These are phyloP conservation scores for Senna tora DNA, from an alignment of 306 rosid species.

Conservation along the genomic window DNA sequence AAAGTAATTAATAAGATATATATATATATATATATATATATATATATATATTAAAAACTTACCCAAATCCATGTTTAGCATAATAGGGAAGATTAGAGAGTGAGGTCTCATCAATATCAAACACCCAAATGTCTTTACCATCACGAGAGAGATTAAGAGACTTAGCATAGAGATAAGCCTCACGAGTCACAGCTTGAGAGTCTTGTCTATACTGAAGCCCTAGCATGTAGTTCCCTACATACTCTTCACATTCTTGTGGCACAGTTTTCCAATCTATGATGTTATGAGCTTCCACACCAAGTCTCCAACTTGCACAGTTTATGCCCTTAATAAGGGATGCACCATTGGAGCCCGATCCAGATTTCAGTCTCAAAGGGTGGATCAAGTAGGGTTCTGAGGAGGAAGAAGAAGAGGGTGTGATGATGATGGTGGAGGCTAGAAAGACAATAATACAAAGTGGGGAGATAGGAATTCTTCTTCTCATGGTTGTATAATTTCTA, in stretches of 20 bases:
- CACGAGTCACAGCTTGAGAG: constrained; percentile 34
- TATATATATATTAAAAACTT: too few species aligned
- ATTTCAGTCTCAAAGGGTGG: constrained; percentile 38
- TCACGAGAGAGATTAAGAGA: constrained; percentile 36
- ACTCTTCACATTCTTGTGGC: constrained; percentile 48
- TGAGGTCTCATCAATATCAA: constrained; percentile 56
- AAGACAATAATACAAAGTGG: constrained; percentile 14
- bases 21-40: too few species aligned
- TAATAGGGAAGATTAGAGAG: constrained; percentile 54
- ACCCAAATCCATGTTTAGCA: constrained; percentile 59
- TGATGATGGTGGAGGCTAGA: constrained; percentile 8
- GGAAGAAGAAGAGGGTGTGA: not conserved
- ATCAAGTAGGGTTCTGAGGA: constrained; percentile 30
- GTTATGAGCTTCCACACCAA: constrained; percentile 55
- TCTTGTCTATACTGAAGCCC: constrained; percentile 47
- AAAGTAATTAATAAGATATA: too few species aligned
- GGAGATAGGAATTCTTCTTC: too few species aligned
- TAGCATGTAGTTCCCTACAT: constrained; percentile 50
- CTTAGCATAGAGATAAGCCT: constrained; percentile 41
- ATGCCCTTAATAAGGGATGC: not conserved
- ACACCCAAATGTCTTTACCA: constrained; percentile 48
- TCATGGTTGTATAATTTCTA: not conserved
- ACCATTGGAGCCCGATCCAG: constrained; percentile 25
- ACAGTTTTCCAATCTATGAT: constrained; percentile 44
- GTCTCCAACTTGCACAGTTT: constrained; percentile 58